Conservation (phyloP, 1,284 basidiomycete species). For the Takashimella koratensis region DNA sequence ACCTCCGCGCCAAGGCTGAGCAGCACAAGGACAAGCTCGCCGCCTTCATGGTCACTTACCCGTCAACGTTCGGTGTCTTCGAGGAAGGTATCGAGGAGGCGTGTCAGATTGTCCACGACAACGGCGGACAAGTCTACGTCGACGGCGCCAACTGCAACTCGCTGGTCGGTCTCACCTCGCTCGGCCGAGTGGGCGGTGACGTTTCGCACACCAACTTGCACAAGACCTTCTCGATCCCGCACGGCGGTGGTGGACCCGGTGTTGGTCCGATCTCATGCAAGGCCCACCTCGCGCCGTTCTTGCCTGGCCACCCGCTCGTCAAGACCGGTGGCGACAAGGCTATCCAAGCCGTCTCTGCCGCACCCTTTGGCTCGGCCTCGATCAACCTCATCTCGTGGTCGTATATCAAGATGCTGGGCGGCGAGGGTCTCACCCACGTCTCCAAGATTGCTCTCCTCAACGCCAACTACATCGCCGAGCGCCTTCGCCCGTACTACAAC, state of each 20-base stretch:
- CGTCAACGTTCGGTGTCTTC: constrained; percentile 96
- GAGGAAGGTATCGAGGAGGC: constrained; percentile 90
- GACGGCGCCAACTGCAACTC: constrained; percentile 97
- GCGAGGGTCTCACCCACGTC: constrained; percentile 75
- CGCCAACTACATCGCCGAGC: constrained; percentile 94
- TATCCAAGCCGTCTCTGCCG: constrained; percentile 85
- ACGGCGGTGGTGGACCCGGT: constrained; percentile 96
- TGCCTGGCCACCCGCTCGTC: constrained; percentile 84
- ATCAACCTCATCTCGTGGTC: constrained; percentile 98
- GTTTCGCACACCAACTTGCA: constrained; percentile 98
- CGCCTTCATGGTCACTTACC: constrained; percentile 96
- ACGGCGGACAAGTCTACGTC: constrained; percentile 95
- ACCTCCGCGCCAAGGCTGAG: constrained; percentile 81
- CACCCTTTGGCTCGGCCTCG: constrained; percentile 90
- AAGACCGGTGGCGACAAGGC: constrained; percentile 65
- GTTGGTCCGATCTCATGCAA: constrained; percentile 88
- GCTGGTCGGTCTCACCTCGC: constrained; percentile 90
- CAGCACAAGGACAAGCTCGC: constrained; percentile 88
- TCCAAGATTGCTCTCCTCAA: constrained; percentile 85
- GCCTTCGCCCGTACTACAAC: constrained; percentile 79
- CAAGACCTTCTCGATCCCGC: constrained; percentile 71
- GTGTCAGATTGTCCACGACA: constrained; percentile 87
- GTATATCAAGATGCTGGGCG: constrained; percentile 96
- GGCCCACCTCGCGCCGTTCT: constrained; percentile 87
- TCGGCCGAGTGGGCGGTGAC: constrained; percentile 93